A percentile compares a stretch with the other conserved stretches of the same genome.
Conservation (phyloP, 2,329 filamentous ascomycete species). For the Epichloe sibirici region DNA sequence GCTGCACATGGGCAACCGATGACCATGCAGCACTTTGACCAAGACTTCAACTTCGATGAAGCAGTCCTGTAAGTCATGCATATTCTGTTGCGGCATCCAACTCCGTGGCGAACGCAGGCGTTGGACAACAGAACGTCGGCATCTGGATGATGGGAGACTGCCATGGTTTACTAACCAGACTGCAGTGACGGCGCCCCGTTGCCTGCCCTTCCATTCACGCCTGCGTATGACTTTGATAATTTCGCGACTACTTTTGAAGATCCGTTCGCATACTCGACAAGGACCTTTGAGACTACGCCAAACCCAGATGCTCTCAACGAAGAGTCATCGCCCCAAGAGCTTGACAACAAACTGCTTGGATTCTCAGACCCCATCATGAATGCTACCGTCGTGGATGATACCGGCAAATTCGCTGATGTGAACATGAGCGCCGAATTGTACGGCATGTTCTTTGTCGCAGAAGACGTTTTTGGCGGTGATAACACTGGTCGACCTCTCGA, state of each 20-base stretch:
- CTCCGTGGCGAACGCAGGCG: neutral
- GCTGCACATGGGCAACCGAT: conserved; percentile 23
- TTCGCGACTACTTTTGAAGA: conserved; percentile 53
- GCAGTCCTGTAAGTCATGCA: conserved; percentile 38
- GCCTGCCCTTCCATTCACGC: conserved; percentile 38
- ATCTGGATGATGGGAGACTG: neutral
- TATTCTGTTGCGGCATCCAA: neutral
- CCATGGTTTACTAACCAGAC: neutral
- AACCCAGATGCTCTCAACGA: conserved; percentile 32
- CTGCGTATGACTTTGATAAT: conserved; percentile 47
- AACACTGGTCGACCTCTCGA: conserved; percentile 53
- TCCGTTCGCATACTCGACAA: conserved; percentile 46
- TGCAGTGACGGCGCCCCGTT: conserved; percentile 22
- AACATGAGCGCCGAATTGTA: conserved; percentile 64
- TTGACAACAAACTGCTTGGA: conserved; percentile 60
- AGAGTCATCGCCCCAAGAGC: conserved; percentile 40
- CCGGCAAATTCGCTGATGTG: conserved; percentile 49
- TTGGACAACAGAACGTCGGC: neutral
- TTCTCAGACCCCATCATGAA: conserved; percentile 55
- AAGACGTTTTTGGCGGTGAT: conserved; percentile 61
- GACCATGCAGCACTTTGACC: conserved; percentile 39
- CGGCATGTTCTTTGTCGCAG: conserved; percentile 81
- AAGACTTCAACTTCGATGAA: conserved; percentile 43
- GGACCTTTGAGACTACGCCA: conserved; percentile 33
- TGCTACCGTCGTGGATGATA: conserved; percentile 51